Evolutionary conservation across 2,329 filamentous ascomycete species (phyloP), one percentile per base, ranked within the genome.

Genomic region (Boeremia exigua): DNA sequence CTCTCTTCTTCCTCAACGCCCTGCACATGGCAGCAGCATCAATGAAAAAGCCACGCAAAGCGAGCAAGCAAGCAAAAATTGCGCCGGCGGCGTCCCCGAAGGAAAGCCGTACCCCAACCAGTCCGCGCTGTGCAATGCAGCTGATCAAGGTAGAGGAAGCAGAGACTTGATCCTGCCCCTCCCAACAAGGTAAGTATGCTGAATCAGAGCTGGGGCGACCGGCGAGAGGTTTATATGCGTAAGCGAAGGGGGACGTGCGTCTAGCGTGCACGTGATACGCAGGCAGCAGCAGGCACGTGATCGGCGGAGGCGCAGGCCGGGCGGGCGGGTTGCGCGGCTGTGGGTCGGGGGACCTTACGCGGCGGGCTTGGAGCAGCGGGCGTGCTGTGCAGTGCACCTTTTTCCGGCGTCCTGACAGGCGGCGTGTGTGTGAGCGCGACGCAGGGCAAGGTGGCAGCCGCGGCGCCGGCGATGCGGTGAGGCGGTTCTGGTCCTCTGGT

Each of bases 41-140:
- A 75, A 78, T 70, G 75, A 79, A 78, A 77, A 74, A 65, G 59
- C 30, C 28, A 23, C 42, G 38, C n/a, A 28, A 42, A 34, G 36
- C 42, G 39, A 43, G 55, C 43, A 23, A 59, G 60, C 65, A 61
- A 69, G 65, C 65, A 69, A 69, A 69, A 69, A 69, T 69, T 69
- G 61, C 63, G 56, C 66, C 71, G 60, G 56, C 68, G 65, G 71
- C 63, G 69, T 67, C 64, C 69, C 69, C 70, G 65, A 69, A 73
- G 65, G 67, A 70, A 66, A 67, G 63, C 70, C 68, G 67, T 65
- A 63, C 58, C 62, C 59, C 54, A 60, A 65, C 70, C 62, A 58
- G 67, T 61, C 72, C 70, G 62, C 71, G 71, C 60, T 73, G 72
- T 75, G 71, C 72, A 70, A 74, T 75, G 71, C 65, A 74, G 70